Evolutionary conservation across 2,329 filamentous ascomycete genomes (phyloP), one percentile per base, ranked within the genome.

Genomic region (Calcarisporium arbuscula): DNA sequence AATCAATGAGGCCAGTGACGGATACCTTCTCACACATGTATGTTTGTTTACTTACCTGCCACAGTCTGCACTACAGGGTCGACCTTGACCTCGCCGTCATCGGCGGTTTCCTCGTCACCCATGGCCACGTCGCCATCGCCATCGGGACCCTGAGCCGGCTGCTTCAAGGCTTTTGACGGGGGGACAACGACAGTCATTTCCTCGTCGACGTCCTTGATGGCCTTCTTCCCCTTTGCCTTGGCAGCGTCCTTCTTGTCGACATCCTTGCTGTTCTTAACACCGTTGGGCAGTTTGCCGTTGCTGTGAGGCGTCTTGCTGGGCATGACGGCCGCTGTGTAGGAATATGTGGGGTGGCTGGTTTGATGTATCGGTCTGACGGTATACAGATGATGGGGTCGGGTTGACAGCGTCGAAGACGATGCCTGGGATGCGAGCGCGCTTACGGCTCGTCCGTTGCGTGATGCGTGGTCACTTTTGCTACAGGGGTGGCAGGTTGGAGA

Each of bases 121-220:
- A 88, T 88, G 46, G 68, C 65, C 43, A 86, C 70, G 57, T 89
- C 84, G 33, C 73, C 80, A 49, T 86, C 80, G 40, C 68, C 68
- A 53, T 82, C 77, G 46, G 66, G 62, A 35, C 68, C 61, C 43
- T 72, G 68, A 39, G 78, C 72, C 38, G 72, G 62, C 62, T 77
- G 62, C 54, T 72, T 73, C 41, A 70, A 65, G 51, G 67, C 65
- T 68, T 86, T 86, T 45, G 80, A 75, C 38, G 80, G 81, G 35
- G 83, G 82, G 28, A 87, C 81, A 50, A 88, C 82, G 45, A 87
- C 82, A 32, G 82, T 87, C 81, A 87, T 87, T 67, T 86, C 82
- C 50, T 80, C 80, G 49, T 85, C 82, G 52, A 73, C 80, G 53
- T 87, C 79, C 60, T 79, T 80, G 50, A 52, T 55, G 15, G 57